Evolutionary conservation across 2,329 filamentous ascomycete genomes (phyloP), one percentile per base, ranked within the genome.

Genomic region (Colletotrichum lentis): DNA sequence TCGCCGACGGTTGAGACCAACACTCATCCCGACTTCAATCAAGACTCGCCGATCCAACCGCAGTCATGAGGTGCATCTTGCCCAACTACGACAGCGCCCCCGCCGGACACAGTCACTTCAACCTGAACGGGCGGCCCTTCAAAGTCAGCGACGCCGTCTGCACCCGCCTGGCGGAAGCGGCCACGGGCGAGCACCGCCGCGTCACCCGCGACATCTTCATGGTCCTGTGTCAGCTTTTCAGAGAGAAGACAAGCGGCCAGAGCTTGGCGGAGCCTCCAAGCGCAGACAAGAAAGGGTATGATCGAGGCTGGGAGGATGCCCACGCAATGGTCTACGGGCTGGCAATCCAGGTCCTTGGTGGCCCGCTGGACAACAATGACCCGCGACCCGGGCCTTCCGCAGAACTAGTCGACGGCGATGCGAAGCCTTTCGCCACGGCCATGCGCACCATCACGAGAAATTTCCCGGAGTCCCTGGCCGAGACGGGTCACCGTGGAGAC

Each of bases 231-330:
- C 31, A 54, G n/a, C 4, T 47, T 12, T 35, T 58, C n/a, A 35
- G 14, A 3, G 56, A 37, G 12, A 43, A 49, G 14, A 39, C 37
- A 3, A 14, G 47, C n/a, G 20, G 14, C 12, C 56, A 24, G 14
- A 35, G 3, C 10, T 3, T 20, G 1, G 14, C 1, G 7, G 43
- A 3, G 27, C 44, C 20, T 31, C 3, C 11, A 0, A 11, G 2
- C 2, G 5, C 4, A 22, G 12, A 2, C 4, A n/a, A 39, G 7
- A 24, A 20, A 10, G 8, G 20, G 1, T 49, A 49, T 8, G 14
- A 24, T 8, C n/a, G 10, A 3, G 56, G 56, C n/a, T 58, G 56
- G 56, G 16, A 39, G n/a, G 43, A 47, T 35, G 27, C 56, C 27
- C 44, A 37, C 14, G 14, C 3, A 3, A 58, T 31, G 1, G 27